Evolutionary conservation across 116 monocot genomes (phyloP).

Genomic region (Dioscorea cayenensis): DNA sequence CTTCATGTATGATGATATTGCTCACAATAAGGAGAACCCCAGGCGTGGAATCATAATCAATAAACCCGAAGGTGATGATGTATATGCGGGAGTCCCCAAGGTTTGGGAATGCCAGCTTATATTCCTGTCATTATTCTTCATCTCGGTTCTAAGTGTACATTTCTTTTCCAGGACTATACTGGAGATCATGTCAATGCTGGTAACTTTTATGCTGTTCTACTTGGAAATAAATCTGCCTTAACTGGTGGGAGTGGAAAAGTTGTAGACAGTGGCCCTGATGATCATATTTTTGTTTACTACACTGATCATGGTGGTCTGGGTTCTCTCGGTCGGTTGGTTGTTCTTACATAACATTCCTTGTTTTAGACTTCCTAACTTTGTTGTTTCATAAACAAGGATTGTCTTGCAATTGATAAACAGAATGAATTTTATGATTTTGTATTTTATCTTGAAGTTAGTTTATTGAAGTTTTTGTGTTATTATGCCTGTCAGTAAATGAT

Average conservation of each 20-base stretch:
- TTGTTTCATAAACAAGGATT: background rate
- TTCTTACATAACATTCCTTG: background rate
- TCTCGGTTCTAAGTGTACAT: background rate
- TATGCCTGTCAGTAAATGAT: background rate
- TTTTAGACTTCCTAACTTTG: background rate
- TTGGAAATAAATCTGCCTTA: slow-evolving; percentile 72
- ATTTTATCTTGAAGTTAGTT: background rate
- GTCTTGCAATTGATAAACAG: background rate
- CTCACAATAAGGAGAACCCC: slow-evolving; percentile 66
- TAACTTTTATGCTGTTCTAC: slow-evolving; percentile 87
- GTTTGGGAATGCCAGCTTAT: slow-evolving; percentile 12
- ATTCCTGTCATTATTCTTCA: background rate
- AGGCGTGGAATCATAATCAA: slow-evolving; percentile 87
- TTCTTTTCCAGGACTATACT: slow-evolving; percentile 64
- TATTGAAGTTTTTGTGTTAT: background rate
- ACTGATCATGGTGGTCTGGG: slow-evolving; percentile 91
- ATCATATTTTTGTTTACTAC: slow-evolving; percentile 91
- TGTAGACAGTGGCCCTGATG: slow-evolving; percentile 87
- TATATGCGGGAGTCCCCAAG: slow-evolving; percentile 96
- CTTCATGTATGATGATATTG: slow-evolving; percentile 99
- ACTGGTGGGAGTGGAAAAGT: slow-evolving; percentile 96
- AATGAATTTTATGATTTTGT: background rate
- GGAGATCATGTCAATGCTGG: slow-evolving; percentile 71
- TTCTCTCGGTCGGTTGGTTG: slow-evolving; percentile 85
- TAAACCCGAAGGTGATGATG: slow-evolving; percentile 73